A percentile compares a stretch with the other conserved stretches of the same genome.
These are phyloP conservation scores for Fraxinus anomala DNA, from an alignment of 257 asterid genomes.

Conservation along the genomic window DNA sequence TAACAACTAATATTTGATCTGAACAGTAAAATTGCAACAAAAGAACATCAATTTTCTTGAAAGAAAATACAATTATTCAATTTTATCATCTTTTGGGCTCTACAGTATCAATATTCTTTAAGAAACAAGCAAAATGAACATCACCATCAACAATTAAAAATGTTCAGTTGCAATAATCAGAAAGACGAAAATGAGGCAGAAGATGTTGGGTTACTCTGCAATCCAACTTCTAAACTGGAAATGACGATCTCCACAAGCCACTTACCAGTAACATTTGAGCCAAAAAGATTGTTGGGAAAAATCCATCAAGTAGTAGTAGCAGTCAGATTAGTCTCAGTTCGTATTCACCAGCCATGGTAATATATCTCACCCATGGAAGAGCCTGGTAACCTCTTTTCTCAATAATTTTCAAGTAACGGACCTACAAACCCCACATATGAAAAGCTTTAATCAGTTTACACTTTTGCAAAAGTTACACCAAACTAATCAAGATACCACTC, in stretches of 20 bases:
- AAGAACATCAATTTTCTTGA: not conserved
- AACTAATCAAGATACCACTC: not conserved
- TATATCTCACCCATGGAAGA: conserved; percentile 92
- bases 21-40: not conserved
- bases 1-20: not conserved
- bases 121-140: not conserved
- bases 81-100: not conserved
- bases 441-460: not conserved
- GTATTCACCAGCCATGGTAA: conserved; percentile 91
- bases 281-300: conserved; percentile 5
- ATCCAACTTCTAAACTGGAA: not conserved
- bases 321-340: conserved; percentile 70
- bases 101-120: not conserved
- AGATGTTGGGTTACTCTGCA: not conserved
- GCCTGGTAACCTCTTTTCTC: conserved; percentile 93
- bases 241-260: not conserved
- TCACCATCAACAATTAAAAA: not conserved
- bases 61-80: not conserved
- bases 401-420: conserved; percentile 83
- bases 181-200: not conserved
- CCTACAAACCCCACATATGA: conserved; percentile 43
- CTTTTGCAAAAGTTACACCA: not conserved
- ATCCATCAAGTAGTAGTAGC: not conserved
- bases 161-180: not conserved
- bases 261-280: not conserved